Evolutionary conservation across 257 asterid species (phyloP).

Genomic region (Solanum chiquidenum): DNA sequence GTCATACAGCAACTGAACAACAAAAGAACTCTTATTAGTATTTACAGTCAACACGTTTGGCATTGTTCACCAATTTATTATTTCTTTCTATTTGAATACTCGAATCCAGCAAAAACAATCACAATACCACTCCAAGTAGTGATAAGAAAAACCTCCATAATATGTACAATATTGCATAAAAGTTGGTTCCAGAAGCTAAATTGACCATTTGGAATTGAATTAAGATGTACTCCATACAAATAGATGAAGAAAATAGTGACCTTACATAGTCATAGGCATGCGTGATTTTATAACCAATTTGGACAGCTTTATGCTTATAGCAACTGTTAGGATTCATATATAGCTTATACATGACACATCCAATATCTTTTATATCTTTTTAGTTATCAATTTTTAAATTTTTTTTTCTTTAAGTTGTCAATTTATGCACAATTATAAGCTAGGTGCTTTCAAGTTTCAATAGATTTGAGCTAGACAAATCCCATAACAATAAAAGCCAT

Average conservation of each 20-base stretch:
- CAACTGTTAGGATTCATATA: not conserved
- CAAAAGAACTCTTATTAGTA: not conserved
- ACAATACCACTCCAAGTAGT: not conserved
- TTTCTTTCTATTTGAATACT: not conserved
- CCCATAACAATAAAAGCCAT: not conserved
- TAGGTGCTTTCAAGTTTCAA: not conserved
- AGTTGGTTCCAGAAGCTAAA: not conserved
- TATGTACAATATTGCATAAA: not conserved
- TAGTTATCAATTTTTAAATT: not conserved
- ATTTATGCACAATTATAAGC: not conserved
- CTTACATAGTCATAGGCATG: not conserved
- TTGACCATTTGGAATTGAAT: not conserved
- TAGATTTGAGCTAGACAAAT: not conserved
- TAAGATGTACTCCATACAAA: not conserved
- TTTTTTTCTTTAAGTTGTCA: not conserved
- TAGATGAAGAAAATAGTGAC: not conserved
- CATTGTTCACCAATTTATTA: not conserved
- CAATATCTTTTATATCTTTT: not conserved
- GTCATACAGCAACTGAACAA: not conserved
- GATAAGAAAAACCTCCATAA: not conserved
- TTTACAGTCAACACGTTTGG: not conserved
- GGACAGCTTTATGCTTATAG: not conserved
- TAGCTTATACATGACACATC: not conserved
- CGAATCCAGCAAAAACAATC: not conserved
- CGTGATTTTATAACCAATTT: not conserved